phyloP scores from a whole-genome alignment of 2,329 filamentous ascomycete species.

The Colletotrichum trifolii region DNA sequence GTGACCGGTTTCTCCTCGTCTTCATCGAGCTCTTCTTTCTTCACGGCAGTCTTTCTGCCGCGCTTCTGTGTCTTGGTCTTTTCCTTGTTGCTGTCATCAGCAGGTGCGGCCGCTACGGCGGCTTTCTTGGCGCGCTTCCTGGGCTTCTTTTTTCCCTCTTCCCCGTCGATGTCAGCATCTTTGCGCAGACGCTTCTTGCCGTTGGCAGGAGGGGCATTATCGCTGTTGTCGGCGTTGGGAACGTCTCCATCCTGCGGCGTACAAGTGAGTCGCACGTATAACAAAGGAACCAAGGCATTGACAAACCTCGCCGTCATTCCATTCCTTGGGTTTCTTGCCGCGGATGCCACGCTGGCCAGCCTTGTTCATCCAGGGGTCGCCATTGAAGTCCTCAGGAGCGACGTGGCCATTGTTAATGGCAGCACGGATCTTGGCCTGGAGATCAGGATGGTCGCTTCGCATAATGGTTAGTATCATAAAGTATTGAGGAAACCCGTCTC shows the following conservation, averaged over 20 bases:
- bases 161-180: constrained; percentile 36
- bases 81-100: constrained; percentile 38
- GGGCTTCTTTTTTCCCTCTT: constrained; percentile 15
- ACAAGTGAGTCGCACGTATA: no score
- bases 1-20: constrained; percentile 46
- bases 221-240: no score
- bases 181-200: constrained; percentile 37
- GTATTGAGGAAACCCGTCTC: constrained; percentile 7
- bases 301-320: constrained; percentile 38
- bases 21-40: constrained; percentile 32
- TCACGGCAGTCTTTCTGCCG: constrained; percentile 24
- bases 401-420: constrained; percentile 84
- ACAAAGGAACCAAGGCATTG: not conserved
- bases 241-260: no score
- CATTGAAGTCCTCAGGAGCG: constrained; percentile 87
- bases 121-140: constrained; percentile 42
- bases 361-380: constrained; percentile 79
- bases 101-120: constrained; percentile 39
- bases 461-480: constrained; percentile 16
- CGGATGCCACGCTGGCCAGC: constrained; percentile 75
- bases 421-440: constrained; percentile 78
- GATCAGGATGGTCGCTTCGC: constrained; percentile 62
- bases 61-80: constrained; percentile 38
- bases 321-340: constrained; percentile 46
- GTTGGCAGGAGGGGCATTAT: constrained; percentile 29